A percentile compares a stretch with the other conserved stretches of the same genome.
These are phyloP conservation scores for Pythium sp. DNA, from an alignment of 352 stramenopile genomes.

Conservation along the genomic window DNA sequence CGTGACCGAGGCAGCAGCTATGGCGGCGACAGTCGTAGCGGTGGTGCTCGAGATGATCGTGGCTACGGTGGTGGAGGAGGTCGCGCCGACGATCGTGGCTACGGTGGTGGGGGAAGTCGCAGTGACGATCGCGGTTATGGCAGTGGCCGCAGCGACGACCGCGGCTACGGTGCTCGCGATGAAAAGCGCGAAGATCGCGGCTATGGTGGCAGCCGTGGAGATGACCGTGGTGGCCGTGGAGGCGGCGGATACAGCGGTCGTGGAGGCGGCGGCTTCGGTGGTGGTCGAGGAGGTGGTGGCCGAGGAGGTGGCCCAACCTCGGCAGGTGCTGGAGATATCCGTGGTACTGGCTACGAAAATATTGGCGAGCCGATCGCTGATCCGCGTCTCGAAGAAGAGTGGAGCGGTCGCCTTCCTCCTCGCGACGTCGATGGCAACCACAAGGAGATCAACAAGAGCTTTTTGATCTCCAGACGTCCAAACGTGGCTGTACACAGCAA, in stretches of 20 bases:
- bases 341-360: not conserved
- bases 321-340: not conserved
- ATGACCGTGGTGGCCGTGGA: not conserved
- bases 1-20: not conserved
- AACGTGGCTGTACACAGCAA: not conserved
- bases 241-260: not conserved
- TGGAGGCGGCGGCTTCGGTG: not conserved
- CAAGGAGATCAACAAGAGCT: constrained; percentile 1
- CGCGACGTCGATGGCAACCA: not conserved
- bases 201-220: not conserved
- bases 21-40: not conserved
- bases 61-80: not conserved
- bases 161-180: not conserved
- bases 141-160: not conserved
- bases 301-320: not conserved
- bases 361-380: not conserved
- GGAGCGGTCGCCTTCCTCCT: not conserved
- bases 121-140: not conserved
- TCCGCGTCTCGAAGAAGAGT: not conserved
- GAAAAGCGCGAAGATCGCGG: not conserved
- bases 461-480: not conserved
- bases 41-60: not conserved
- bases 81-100: not conserved
- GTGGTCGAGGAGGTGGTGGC: not conserved
- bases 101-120: not conserved